A percentile compares a stretch with the other conserved stretches of the same genome.
These are phyloP conservation scores for Blastocystis sp. DNA, from an alignment of 352 stramenopile genomes.

Conservation along the genomic window DNA sequence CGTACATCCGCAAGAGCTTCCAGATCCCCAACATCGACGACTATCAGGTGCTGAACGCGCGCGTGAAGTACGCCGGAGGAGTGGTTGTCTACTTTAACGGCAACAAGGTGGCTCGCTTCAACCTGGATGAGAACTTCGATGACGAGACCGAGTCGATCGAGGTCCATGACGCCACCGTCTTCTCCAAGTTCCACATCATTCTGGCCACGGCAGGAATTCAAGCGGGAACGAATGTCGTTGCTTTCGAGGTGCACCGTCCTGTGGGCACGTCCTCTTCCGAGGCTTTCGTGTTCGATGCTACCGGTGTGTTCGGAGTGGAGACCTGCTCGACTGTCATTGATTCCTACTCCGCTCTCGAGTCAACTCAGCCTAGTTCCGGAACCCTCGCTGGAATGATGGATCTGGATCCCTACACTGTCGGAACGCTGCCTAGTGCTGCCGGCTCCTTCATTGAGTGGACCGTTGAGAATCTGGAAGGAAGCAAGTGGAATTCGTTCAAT, in stretches of 20 bases:
- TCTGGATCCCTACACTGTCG: neutral
- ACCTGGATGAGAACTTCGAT: neutral
- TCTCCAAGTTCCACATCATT: constrained; percentile 28
- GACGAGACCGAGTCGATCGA: neutral
- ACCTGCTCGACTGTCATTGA: neutral
- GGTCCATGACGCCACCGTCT: neutral
- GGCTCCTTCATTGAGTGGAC: neutral
- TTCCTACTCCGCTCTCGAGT: neutral
- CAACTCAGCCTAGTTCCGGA: neutral
- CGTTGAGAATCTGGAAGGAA: constrained; percentile 8
- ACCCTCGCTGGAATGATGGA: neutral
- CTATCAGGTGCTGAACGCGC: constrained; percentile 19
- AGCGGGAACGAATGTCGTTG: neutral
- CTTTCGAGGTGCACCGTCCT: constrained; percentile 2
- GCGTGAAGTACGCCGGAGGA: constrained; percentile 18
- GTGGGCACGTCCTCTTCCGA: neutral
- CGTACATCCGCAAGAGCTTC: neutral
- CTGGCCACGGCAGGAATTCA: neutral
- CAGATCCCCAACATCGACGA: neutral
- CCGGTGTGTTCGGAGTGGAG: constrained; percentile 12
- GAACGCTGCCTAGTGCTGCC: neutral
- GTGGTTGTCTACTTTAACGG: constrained; percentile 14
- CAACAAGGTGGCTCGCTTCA: constrained; percentile 19
- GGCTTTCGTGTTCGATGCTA: neutral
- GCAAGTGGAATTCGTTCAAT: neutral